Conservation (phyloP, 306 rosid species). For the Quercus dentata region DNA sequence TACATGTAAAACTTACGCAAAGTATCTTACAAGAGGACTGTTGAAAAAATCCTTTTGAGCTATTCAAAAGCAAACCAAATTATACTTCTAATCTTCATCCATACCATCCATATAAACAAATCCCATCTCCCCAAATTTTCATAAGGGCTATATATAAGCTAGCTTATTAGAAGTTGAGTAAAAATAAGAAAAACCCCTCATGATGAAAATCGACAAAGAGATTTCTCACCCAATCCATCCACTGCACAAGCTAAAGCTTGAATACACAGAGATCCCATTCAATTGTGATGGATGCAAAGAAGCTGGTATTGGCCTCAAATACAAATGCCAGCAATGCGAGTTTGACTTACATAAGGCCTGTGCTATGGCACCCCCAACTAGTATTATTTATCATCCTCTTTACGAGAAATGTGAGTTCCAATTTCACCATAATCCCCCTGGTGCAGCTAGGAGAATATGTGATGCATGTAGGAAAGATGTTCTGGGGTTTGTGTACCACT, state of each 20-base stretch:
- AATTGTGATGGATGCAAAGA: slow-evolving; percentile 62
- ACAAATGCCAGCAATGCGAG: slow-evolving; percentile 43
- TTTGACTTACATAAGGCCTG: slow-evolving; percentile 48
- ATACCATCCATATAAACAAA: not conserved
- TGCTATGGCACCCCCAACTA: slow-evolving; percentile 23
- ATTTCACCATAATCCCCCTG: slow-evolving; percentile 31
- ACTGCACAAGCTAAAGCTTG: slow-evolving; percentile 40
- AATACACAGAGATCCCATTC: slow-evolving; percentile 48
- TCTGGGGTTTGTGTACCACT: slow-evolving; percentile 48
- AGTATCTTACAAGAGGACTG: slow-evolving; percentile 26
- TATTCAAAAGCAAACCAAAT: slow-evolving; percentile 5
- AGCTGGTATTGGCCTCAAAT: slow-evolving; percentile 52
- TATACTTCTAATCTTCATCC: not conserved
- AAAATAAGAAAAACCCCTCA: not conserved
- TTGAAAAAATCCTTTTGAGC: not conserved
- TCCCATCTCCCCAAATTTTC: not conserved
- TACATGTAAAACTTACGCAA: slow-evolving; percentile 32
- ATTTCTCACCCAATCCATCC: slow-evolving; percentile 48
- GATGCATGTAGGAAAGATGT: slow-evolving; percentile 45
- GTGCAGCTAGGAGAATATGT: slow-evolving; percentile 31
- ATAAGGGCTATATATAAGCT: not conserved
- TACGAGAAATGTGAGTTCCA: slow-evolving; percentile 45
- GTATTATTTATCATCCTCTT: slow-evolving; percentile 32
- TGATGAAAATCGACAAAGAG: slow-evolving; percentile 37
- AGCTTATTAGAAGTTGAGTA: not conserved